Percentiles rank a stretch among this genome's conserved stretches.
Conservation (phyloP, 2,329 filamentous ascomycete genomes). For the Colletotrichum gigasporum region DNA sequence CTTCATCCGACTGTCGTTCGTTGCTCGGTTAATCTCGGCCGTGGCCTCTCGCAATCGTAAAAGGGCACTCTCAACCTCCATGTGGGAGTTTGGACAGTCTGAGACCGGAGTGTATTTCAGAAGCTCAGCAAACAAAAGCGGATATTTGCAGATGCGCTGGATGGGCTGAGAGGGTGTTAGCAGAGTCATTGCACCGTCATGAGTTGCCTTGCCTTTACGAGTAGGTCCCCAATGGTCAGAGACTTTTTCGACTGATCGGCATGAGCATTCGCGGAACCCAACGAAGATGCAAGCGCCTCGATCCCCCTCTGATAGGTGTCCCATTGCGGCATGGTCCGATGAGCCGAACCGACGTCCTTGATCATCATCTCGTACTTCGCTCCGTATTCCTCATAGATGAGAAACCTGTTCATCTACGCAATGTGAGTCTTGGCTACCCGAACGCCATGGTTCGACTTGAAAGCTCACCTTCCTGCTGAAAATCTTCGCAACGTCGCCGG, state of each 20-base stretch:
- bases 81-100: conserved; percentile 86
- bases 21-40: conserved; percentile 84
- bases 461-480: conserved; percentile 66
- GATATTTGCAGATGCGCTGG: conserved; percentile 91
- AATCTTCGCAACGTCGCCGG: conserved; percentile 67
- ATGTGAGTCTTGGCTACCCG: neutral
- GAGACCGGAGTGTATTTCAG: conserved; percentile 83
- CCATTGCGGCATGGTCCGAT: conserved; percentile 78
- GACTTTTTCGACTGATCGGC: conserved; percentile 75
- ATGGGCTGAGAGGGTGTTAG: conserved; percentile 71
- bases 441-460: neutral
- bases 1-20: conserved; percentile 76
- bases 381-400: conserved; percentile 90
- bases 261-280: conserved; percentile 75
- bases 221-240: conserved; percentile 82
- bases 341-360: conserved; percentile 76
- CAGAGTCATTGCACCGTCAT: neutral
- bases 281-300: conserved; percentile 80
- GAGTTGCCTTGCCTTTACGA: conserved; percentile 82
- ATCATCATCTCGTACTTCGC: conserved; percentile 89
- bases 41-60: conserved; percentile 78
- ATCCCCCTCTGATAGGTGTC: conserved; percentile 84
- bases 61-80: conserved; percentile 79
- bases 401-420: conserved; percentile 79
- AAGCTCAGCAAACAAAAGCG: conserved; percentile 85